Evolutionary conservation across 768 basidiomycete genomes (phyloP), one percentile per base, ranked within the genome.

Genomic region (Russula lepida): DNA sequence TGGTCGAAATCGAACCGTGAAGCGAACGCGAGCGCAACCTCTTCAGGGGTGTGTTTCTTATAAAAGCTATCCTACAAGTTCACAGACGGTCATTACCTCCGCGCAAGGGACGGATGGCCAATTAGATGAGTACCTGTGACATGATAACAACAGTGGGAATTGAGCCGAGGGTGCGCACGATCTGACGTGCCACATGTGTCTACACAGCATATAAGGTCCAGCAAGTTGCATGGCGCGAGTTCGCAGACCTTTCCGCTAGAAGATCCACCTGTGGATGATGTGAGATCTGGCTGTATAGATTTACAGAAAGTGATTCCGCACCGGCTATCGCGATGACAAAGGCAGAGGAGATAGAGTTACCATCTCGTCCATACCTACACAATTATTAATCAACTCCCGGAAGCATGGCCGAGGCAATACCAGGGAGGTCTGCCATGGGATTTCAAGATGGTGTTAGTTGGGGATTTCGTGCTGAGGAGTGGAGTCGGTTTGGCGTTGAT

Each of bases 91-190:
- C 43, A 56, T 35, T 37, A 44, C 23, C 43, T 23, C 41, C 6
- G n/a, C 23, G 48, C 19, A n/a, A 46, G 39, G 49, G 23, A 11
- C 1, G 8, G 32, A 30, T n/a, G 19, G 7, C 23, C 25, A 37
- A 47, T 39, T 50, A 53, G 9, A 58, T 30, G 44, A 19, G 33
- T 73, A 87, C 89, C 75, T 94, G 92, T 28, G 92, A 93, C 54
- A 99, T 73, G 66, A 99, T 97, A 56, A 95, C 84, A 39, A 98
- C 88, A 50, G 86, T 84, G 5, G 91, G 91, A 44, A 92, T 86
- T 0, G 84, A 88, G n/a, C 89, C 91, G 25, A 92, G 79, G 6
- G 86, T 77, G 60, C 82, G 81, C 30, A 93, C 85, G 54, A 93
- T 89, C 69, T 91, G 84, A 56, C 85, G 78, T 19, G 91, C 90